Percentiles rank a stretch among this genome's conserved stretches.
Conservation (phyloP, 2,329 filamentous ascomycete species). For the Alternaria postmessia region DNA sequence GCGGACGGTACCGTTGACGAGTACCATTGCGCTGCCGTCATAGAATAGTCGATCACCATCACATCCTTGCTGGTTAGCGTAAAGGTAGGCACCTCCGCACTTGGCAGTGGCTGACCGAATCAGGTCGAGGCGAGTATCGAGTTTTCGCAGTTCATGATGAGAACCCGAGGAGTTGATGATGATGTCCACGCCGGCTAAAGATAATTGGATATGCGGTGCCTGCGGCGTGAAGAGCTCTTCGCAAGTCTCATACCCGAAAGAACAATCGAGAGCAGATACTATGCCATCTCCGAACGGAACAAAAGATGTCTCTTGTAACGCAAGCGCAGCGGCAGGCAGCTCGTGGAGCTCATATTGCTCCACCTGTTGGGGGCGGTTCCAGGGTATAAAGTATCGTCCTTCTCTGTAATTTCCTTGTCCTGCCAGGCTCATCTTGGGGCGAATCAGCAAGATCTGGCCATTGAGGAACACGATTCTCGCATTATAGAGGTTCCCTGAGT, state of each 20-base stretch:
- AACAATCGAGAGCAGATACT: constrained; percentile 65
- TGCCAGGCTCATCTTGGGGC: constrained; percentile 75
- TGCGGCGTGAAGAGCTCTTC: constrained; percentile 15
- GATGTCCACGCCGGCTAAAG: constrained; percentile 60
- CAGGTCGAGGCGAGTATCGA: constrained; percentile 68
- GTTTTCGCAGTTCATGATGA: constrained; percentile 73
- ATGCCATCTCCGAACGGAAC: constrained; percentile 75
- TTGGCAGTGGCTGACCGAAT: constrained; percentile 73
- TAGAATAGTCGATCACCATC: constrained; percentile 47
- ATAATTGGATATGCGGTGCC: constrained; percentile 8
- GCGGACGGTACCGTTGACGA: constrained; percentile 69
- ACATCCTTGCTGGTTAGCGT: constrained; percentile 66
- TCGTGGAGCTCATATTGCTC: constrained; percentile 68
- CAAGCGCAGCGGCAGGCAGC: constrained; percentile 59
- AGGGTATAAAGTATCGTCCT: constrained; percentile 48
- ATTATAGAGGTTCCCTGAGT: constrained; percentile 69
- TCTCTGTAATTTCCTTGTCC: constrained; percentile 69
- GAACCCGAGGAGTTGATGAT: constrained; percentile 64
- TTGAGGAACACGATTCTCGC: constrained; percentile 68
- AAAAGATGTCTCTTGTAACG: constrained; percentile 62
- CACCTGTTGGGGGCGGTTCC: constrained; percentile 54
- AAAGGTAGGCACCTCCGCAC: constrained; percentile 59
- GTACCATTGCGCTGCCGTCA: constrained; percentile 67
- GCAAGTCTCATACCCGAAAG: constrained; percentile 13
- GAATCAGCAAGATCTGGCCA: constrained; percentile 73